A percentile compares a stretch with the other conserved stretches of the same genome.
Conservation (phyloP, 2,329 filamentous ascomycete genomes). For the Botrytis deweyae region DNA sequence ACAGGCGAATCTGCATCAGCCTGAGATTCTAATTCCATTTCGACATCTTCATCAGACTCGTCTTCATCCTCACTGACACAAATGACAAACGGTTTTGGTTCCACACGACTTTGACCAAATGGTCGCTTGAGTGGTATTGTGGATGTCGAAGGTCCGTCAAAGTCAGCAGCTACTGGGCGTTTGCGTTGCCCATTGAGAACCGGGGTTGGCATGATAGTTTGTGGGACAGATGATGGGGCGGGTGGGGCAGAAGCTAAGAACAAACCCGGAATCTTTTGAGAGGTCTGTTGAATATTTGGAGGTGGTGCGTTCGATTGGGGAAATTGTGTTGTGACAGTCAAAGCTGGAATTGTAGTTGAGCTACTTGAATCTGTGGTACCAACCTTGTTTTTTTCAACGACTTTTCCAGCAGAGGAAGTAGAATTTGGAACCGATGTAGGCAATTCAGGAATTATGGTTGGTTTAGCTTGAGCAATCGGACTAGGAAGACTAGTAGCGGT, state of each 20-base stretch:
- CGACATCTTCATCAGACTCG: constrained; percentile 59
- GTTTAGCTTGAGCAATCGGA: constrained; percentile 12
- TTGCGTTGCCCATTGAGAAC: constrained; percentile 44
- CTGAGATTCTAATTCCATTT: constrained; percentile 62
- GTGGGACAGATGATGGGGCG: constrained; percentile 16
- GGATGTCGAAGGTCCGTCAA: constrained; percentile 55
- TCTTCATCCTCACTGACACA: constrained; percentile 78
- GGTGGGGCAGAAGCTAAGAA: constrained; percentile 34
- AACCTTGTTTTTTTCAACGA: constrained; percentile 6
- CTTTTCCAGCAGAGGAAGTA: constrained; percentile 1
- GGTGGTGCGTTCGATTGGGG: not conserved
- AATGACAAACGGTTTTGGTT: constrained; percentile 69
- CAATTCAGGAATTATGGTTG: constrained; percentile 1
- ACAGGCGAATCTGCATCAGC: constrained; percentile 45
- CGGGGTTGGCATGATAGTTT: not conserved
- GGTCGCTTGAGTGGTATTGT: constrained; percentile 49
- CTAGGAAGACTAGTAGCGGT: constrained; percentile 12
- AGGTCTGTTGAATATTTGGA: constrained; percentile 13
- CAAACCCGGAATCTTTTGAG: constrained; percentile 31
- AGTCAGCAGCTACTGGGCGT: constrained; percentile 67
- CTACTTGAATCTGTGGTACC: not conserved
- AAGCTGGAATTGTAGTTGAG: constrained; percentile 3
- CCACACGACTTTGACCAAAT: constrained; percentile 57
- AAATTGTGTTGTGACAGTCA: constrained; percentile 8
- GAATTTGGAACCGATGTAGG: not conserved